A percentile compares a stretch with the other conserved stretches of the same genome.
Evolutionary conservation across 345 rosid species (phyloP).

Genomic region (Garcia nutans): DNA sequence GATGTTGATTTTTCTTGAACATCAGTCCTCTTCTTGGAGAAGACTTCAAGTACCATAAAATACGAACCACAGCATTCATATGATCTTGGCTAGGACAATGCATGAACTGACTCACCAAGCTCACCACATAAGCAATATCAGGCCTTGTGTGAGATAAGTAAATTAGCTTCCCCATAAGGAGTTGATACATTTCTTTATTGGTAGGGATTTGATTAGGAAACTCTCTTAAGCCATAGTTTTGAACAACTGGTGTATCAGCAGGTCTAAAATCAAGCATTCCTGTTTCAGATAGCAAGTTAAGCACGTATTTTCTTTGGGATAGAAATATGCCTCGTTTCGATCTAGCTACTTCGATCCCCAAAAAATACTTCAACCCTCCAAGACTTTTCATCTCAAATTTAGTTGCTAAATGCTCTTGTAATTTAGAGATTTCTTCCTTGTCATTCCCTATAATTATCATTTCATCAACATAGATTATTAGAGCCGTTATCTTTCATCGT

Average conservation of each 20-base stretch:
- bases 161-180: background rate
- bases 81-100: no score
- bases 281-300: no score
- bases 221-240: background rate
- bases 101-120: no score
- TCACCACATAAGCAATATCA: no score
- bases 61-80: no score
- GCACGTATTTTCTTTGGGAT: background rate
- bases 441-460: background rate
- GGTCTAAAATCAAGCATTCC: background rate
- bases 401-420: background rate
- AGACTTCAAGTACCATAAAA: no score
- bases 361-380: background rate
- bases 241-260: background rate
- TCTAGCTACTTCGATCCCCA: background rate
- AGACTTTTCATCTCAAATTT: background rate
- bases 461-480: no score
- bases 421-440: background rate
- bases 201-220: background rate
- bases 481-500: no score
- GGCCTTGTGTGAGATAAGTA: background rate
- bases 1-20: no score
- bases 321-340: background rate
- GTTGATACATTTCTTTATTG: background rate
- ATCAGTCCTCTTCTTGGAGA: no score